Evolutionary conservation across 805 yeast species (phyloP).

Genomic region (Millerago galiae): DNA sequence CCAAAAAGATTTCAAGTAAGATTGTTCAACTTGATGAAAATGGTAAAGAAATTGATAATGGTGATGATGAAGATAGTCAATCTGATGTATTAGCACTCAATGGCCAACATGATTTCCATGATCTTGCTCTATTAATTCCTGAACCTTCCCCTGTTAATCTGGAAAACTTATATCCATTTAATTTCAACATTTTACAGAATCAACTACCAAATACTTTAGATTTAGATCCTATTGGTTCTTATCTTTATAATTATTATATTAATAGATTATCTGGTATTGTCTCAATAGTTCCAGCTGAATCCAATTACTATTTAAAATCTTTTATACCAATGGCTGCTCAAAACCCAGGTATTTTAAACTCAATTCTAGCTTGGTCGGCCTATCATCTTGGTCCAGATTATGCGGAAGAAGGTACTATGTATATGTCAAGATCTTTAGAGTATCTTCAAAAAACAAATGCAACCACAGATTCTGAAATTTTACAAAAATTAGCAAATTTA

Average conservation of each 20-base stretch:
- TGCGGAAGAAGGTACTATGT: conserved; percentile 40
- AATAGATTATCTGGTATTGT: conserved; percentile 41
- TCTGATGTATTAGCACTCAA: conserved; percentile 1
- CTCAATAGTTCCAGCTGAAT: conserved; percentile 40
- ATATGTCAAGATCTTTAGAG: conserved; percentile 40
- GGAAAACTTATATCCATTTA: conserved; percentile 11
- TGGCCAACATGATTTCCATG: background rate
- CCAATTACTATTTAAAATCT: conserved; percentile 45
- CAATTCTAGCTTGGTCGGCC: conserved; percentile 54
- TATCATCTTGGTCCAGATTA: conserved; percentile 30
- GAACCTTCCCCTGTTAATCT: conserved; percentile 3
- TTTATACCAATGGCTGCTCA: conserved; percentile 46
- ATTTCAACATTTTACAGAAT: conserved; percentile 14
- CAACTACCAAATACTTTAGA: conserved; percentile 19
- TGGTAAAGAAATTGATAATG: background rate
- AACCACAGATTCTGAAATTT: conserved; percentile 18
- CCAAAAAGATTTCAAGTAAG: conserved; percentile 11
- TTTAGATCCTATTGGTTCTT: conserved; percentile 37
- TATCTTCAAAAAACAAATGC: conserved; percentile 32
- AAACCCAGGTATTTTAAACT: conserved; percentile 42
- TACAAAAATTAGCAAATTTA: conserved; percentile 53
- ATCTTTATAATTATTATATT: conserved; percentile 45
- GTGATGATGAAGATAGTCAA: background rate
- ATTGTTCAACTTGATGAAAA: conserved; percentile 12
- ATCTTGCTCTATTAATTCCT: background rate